phyloP scores from a whole-genome alignment of 164 flowering plant species.

The Warburgia ugandensis region DNA sequence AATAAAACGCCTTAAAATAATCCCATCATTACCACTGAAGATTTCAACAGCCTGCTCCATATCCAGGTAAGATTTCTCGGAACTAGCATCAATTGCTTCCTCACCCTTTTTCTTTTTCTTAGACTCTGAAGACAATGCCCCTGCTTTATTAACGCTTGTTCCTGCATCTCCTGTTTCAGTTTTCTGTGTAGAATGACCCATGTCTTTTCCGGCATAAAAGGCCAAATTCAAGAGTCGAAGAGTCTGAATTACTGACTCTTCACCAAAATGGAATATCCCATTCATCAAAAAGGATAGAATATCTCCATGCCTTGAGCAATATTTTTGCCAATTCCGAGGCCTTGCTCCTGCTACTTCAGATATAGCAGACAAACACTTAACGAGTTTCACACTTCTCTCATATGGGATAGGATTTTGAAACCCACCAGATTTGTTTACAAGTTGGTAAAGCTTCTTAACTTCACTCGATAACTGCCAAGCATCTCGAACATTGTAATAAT shows the following conservation, averaged over 20 bases:
- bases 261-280: conserved; percentile 76
- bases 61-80: conserved; percentile 80
- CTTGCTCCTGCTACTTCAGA: conserved; percentile 90
- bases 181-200: conserved; percentile 46
- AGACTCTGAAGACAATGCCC: conserved; percentile 44
- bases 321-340: conserved; percentile 98
- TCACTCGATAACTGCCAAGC: conserved; percentile 98
- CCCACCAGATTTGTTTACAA: conserved; percentile 77
- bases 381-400: conserved; percentile 92
- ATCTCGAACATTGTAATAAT: conserved; percentile 90
- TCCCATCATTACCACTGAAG: conserved; percentile 60
- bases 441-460: conserved; percentile 72
- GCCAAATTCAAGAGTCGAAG: conserved; percentile 78
- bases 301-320: conserved; percentile 84
- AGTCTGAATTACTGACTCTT: conserved; percentile 84
- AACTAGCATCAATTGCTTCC: conserved; percentile 63
- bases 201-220: conserved; percentile 79
- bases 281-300: conserved; percentile 64
- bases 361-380: conserved; percentile 79
- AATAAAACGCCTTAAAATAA: conserved; percentile 59
- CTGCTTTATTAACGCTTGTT: conserved; percentile 48
- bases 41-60: conserved; percentile 75
- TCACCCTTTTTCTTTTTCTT: conserved; percentile 94
- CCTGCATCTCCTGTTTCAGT: conserved; percentile 63
- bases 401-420: conserved; percentile 69